Percentiles rank a stretch among this genome's conserved stretches.
Conservation (phyloP, 116 monocot genomes). For the Posidonia oceanica region DNA sequence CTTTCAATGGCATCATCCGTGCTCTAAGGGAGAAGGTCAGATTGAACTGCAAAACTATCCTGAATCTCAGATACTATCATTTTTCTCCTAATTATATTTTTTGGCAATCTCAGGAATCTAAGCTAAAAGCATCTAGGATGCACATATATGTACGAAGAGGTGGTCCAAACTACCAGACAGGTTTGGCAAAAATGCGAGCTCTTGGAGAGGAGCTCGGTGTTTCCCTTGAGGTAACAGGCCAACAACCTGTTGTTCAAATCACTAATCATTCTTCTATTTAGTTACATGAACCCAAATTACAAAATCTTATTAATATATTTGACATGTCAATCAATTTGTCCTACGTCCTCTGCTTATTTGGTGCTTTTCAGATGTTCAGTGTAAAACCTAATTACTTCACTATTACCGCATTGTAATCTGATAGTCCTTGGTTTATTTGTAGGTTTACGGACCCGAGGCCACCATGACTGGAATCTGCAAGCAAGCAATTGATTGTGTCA, state of each 20-base stretch:
- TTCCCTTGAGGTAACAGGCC: constrained; percentile 63
- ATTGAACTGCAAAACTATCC: not conserved
- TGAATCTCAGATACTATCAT: not conserved
- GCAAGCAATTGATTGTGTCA: constrained; percentile 84
- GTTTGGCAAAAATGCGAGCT: constrained; percentile 81
- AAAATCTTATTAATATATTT: constrained; percentile 1
- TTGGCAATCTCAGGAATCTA: constrained; percentile 50
- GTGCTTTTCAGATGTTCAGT: not conserved
- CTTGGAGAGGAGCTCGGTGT: constrained; percentile 74
- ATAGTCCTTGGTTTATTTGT: not conserved
- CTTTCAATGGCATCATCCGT: constrained; percentile 79
- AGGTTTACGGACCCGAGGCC: constrained; percentile 96
- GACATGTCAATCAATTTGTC: no score
- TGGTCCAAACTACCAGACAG: constrained; percentile 92
- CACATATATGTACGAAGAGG: constrained; percentile 93
- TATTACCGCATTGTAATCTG: not conserved
- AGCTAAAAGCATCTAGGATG: constrained; percentile 82
- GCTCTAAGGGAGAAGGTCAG: constrained; percentile 45
- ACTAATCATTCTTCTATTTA: not conserved
- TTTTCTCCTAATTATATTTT: not conserved
- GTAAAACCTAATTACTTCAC: not conserved
- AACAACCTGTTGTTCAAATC: not conserved
- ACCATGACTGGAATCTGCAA: constrained; percentile 99
- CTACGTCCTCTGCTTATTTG: not conserved
- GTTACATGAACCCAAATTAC: not conserved